phyloP scores from a whole-genome alignment of 768 basidiomycete species.

The Pleurotus tuber-regium region DNA sequence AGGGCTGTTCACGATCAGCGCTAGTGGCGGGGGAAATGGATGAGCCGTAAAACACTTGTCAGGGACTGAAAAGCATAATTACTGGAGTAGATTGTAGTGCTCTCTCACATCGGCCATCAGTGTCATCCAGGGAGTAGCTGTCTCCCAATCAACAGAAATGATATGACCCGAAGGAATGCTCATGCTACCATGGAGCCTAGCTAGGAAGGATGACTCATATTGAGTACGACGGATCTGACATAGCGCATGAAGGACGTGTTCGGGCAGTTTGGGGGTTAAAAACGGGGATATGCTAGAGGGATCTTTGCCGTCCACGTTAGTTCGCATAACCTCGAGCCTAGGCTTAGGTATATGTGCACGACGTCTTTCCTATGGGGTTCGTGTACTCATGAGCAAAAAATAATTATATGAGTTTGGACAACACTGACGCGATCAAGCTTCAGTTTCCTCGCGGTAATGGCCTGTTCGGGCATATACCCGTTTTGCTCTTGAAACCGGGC shows the following conservation, averaged over 20 bases:
- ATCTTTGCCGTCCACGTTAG: slow-evolving; percentile 20
- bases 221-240: slow-evolving; percentile 58
- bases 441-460: slow-evolving; percentile 41
- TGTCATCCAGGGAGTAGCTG: slow-evolving; percentile 66
- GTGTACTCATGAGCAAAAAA: slow-evolving; percentile 5
- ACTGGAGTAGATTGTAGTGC: slow-evolving; percentile 66
- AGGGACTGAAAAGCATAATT: slow-evolving; percentile 6
- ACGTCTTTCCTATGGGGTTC: slow-evolving; percentile 29
- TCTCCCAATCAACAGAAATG: slow-evolving; percentile 67
- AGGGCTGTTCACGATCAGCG: slow-evolving; percentile 47
- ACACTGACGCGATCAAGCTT: slow-evolving; percentile 39
- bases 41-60: slow-evolving; percentile 7
- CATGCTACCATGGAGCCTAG: slow-evolving; percentile 43
- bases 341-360: slow-evolving; percentile 14
- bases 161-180: slow-evolving; percentile 37
- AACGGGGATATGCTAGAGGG: slow-evolving; percentile 31
- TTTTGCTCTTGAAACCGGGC: slow-evolving; percentile 15
- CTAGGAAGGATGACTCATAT: slow-evolving; percentile 63
- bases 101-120: slow-evolving; percentile 71
- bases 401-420: neutral
- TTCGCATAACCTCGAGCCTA: slow-evolving; percentile 2
- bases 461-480: slow-evolving; percentile 22
- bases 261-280: slow-evolving; percentile 22
- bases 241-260: slow-evolving; percentile 47
- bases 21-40: slow-evolving; percentile 31